Percentiles rank a stretch among this genome's conserved stretches.
phyloP scores from a whole-genome alignment of 1,139 yeast species.

The Candida labiduridarum region DNA sequence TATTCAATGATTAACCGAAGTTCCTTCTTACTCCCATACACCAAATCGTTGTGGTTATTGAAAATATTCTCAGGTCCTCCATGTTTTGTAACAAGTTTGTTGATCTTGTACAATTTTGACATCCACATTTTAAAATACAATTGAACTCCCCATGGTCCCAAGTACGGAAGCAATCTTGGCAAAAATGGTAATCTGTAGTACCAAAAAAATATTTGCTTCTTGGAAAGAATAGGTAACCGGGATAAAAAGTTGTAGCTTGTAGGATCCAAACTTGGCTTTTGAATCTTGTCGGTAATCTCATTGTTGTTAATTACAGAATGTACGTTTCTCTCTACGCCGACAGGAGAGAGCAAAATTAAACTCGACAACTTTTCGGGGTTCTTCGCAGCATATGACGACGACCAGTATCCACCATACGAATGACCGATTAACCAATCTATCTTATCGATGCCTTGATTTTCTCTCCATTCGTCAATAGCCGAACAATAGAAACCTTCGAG shows the following conservation, averaged over 20 bases:
- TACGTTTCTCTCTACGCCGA: conserved; percentile 80
- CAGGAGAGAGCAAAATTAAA: conserved; percentile 81
- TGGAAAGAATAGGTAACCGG: conserved; percentile 45
- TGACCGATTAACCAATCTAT: conserved; percentile 50
- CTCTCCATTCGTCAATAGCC: conserved; percentile 45
- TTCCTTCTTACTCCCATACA: conserved; percentile 47
- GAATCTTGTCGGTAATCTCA: conserved; percentile 14
- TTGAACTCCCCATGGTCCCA: conserved; percentile 57
- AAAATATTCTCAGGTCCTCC: conserved; percentile 35
- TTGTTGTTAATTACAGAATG: conserved; percentile 55
- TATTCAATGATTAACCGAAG: conserved; percentile 54
- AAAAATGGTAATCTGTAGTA: conserved; percentile 46
- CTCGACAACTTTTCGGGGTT: conserved; percentile 62
- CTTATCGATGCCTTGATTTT: conserved; percentile 27
- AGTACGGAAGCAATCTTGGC: conserved; percentile 43
- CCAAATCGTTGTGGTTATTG: conserved; percentile 30
- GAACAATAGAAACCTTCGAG: conserved; percentile 39
- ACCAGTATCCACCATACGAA: conserved; percentile 52
- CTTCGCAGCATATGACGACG: conserved; percentile 41
- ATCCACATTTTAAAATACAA: conserved; percentile 49
- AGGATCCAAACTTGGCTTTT: conserved; percentile 43
- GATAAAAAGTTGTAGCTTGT: conserved; percentile 40
- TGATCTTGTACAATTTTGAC: conserved; percentile 45
- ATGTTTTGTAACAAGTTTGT: conserved; percentile 37
- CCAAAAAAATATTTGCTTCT: conserved; percentile 33